A percentile compares a stretch with the other conserved stretches of the same genome.
phyloP scores from a whole-genome alignment of 169 alveolate genomes.

The Babesia microti region DNA sequence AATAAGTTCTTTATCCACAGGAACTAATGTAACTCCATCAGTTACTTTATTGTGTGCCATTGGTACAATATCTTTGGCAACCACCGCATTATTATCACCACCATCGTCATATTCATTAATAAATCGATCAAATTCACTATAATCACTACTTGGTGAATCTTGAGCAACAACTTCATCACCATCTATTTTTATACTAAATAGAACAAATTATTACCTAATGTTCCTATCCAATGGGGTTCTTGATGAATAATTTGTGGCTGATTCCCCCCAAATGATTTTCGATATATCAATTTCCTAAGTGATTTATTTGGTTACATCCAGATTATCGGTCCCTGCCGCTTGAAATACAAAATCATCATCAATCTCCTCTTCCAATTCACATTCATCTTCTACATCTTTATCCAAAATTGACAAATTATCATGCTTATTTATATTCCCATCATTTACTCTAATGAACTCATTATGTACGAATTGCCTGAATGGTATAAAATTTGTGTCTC shows the following conservation, averaged over 20 bases:
- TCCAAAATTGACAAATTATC: not conserved
- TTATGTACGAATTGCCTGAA: too few species aligned
- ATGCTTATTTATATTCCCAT: not conserved
- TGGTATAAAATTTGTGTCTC: conserved; percentile 48
- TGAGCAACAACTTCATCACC: conserved; percentile 25
- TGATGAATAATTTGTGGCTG: conserved; percentile 19
- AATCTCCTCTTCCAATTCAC: conserved; percentile 45
- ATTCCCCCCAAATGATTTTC: conserved; percentile 51
- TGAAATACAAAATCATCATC: conserved; percentile 58
- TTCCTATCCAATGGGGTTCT: conserved; percentile 3
- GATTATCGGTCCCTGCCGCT: conserved; percentile 42
- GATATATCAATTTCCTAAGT: too few species aligned
- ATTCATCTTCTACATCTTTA: conserved; percentile 38
- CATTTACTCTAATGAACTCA: too few species aligned
- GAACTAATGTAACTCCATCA: too few species aligned
- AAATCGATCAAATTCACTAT: not conserved
- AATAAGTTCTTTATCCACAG: too few species aligned
- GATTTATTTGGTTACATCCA: conserved; percentile 39
- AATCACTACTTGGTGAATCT: conserved; percentile 10
- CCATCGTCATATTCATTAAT: not conserved
- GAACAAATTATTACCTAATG: conserved; percentile 20
- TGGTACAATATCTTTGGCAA: too few species aligned
- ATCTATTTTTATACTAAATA: conserved; percentile 37
- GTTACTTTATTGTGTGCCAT: too few species aligned
- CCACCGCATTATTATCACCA: not conserved